These are phyloP conservation scores for Lasiodiplodia hormozganensis DNA, from an alignment of 2,329 filamentous ascomycete genomes.

Conservation along the genomic window DNA sequence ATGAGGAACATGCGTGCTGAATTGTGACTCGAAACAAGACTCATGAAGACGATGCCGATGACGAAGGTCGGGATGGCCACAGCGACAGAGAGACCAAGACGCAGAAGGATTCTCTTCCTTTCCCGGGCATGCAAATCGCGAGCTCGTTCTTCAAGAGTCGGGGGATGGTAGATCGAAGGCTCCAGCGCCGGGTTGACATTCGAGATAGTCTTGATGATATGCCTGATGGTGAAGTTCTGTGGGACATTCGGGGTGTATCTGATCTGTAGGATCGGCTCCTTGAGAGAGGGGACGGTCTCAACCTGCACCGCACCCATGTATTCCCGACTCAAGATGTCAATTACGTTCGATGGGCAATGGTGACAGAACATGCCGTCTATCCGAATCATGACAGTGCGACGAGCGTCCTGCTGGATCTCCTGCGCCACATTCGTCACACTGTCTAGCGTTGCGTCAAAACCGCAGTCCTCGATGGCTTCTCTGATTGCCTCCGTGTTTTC, in stretches of 20 bases:
- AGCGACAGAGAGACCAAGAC: slow-evolving; percentile 72
- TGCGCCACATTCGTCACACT: slow-evolving; percentile 36
- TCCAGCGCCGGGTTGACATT: slow-evolving; percentile 70
- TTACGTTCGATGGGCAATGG: slow-evolving; percentile 59
- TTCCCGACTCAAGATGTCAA: slow-evolving; percentile 58
- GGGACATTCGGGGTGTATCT: slow-evolving; percentile 74
- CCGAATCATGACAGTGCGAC: slow-evolving; percentile 44
- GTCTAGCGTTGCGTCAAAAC: slow-evolving; percentile 50
- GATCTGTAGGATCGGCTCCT: slow-evolving; percentile 70
- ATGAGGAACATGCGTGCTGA: slow-evolving; percentile 70
- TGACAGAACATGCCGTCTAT: slow-evolving; percentile 56
- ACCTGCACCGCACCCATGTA: slow-evolving; percentile 61
- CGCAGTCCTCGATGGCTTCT: slow-evolving; percentile 57
- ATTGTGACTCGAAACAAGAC: slow-evolving; percentile 69
- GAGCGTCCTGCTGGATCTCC: slow-evolving; percentile 31
- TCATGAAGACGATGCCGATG: slow-evolving; percentile 92
- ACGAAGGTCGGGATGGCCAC: slow-evolving; percentile 83
- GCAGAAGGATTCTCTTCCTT: slow-evolving; percentile 69
- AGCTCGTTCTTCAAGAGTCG: slow-evolving; percentile 83
- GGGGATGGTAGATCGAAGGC: slow-evolving; percentile 77
- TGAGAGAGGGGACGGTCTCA: slow-evolving; percentile 60
- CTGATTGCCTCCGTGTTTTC: slow-evolving; percentile 54
- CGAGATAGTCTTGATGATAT: slow-evolving; percentile 73
- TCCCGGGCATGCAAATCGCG: slow-evolving; percentile 74
- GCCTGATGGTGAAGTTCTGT: slow-evolving; percentile 71